Evolutionary conservation across 768 basidiomycete genomes (phyloP).

Genomic region (Hydnomerulius pinastri): DNA sequence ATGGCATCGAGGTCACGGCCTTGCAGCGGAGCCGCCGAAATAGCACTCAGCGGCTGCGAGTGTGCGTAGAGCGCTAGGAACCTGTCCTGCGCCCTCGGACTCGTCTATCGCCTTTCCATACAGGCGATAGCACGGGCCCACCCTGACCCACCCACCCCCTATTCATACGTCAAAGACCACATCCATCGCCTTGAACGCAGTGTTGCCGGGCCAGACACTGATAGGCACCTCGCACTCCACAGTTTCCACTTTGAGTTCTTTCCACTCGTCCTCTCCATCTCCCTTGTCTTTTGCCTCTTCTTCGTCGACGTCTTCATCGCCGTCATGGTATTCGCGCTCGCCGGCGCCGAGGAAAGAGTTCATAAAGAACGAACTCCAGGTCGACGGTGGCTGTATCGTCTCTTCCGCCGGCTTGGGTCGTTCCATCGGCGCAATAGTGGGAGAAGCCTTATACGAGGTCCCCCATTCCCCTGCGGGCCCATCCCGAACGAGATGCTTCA

Average conservation of each 20-base stretch:
- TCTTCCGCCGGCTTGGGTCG: conserved; percentile 25
- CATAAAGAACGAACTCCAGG: conserved; percentile 45
- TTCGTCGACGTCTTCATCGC: conserved; percentile 37
- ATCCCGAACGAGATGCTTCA: conserved; percentile 57
- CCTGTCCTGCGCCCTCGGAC: too few species aligned
- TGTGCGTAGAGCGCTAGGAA: not conserved
- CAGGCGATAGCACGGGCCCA: not conserved
- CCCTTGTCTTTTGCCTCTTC: conserved; percentile 47
- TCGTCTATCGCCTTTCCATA: too few species aligned
- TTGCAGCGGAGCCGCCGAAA: conserved; percentile 1
- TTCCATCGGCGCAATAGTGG: conserved; percentile 61
- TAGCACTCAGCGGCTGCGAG: not conserved
- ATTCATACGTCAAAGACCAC: conserved; percentile 73
- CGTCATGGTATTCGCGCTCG: conserved; percentile 61
- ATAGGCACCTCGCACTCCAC: conserved; percentile 96
- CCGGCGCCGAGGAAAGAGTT: conserved; percentile 39
- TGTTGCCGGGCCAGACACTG: conserved; percentile 86
- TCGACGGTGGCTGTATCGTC: conserved; percentile 5
- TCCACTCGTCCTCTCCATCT: conserved; percentile 64
- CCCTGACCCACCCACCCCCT: not conserved
- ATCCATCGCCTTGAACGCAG: conserved; percentile 77
- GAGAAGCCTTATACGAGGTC: conserved; percentile 59
- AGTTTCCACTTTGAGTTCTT: conserved; percentile 72
- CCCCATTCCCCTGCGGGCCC: conserved; percentile 74
- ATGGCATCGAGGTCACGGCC: not conserved